A percentile compares a stretch with the other conserved stretches of the same genome.
Conservation (phyloP, 108 stramenopile species). For the Cylindrotheca closterium region DNA sequence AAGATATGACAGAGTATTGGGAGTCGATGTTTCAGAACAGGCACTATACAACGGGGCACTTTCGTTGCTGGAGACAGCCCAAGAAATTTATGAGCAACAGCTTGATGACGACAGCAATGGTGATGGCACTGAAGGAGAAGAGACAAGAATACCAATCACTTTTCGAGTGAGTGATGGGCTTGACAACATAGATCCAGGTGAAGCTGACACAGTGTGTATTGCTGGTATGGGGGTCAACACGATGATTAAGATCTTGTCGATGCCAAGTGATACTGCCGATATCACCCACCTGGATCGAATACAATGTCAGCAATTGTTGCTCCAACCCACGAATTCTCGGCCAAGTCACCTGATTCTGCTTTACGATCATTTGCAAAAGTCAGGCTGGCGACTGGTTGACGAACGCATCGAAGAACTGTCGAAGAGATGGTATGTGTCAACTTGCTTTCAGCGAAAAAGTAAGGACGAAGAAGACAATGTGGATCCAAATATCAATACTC, state of each 20-base stretch:
- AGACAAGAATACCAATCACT: conserved; percentile 39
- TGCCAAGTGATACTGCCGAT: neutral
- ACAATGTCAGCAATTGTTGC: conserved; percentile 39
- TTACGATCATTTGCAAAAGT: conserved; percentile 53
- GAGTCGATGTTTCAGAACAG: conserved; percentile 64
- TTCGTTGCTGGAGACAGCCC: conserved; percentile 14
- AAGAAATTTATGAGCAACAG: neutral
- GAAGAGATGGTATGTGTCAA: conserved; percentile 62
- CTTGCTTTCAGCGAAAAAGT: conserved; percentile 36
- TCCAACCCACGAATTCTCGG: conserved; percentile 76
- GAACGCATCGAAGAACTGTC: conserved; percentile 60
- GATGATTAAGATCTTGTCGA: conserved; percentile 66
- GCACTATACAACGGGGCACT: conserved; percentile 57
- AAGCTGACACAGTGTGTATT: conserved; percentile 72
- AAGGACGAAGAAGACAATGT: neutral
- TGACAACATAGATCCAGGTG: conserved; percentile 39
- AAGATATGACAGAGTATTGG: conserved; percentile 54
- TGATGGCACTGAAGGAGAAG: neutral
- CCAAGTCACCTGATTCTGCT: conserved; percentile 59
- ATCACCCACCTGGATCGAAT: conserved; percentile 37
- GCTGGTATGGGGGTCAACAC: conserved; percentile 84
- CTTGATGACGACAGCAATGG: neutral
- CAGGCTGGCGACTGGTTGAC: conserved; percentile 49
- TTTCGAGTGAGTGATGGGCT: conserved; percentile 76
- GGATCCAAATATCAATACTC: neutral